Evolutionary conservation across 257 asterid genomes (phyloP).

Genomic region (Solanum appendiculatum): DNA sequence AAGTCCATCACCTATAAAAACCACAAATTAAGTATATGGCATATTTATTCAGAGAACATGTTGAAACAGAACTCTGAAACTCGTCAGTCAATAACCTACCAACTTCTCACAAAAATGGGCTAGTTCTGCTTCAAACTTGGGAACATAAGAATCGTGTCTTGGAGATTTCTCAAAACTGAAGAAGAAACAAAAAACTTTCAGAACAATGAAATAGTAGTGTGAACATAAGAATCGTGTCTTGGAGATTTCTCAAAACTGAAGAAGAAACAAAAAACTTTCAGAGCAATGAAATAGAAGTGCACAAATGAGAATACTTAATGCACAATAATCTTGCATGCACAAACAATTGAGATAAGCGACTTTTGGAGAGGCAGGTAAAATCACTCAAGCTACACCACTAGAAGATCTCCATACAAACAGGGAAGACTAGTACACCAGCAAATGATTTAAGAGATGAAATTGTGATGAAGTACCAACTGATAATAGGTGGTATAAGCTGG

Average conservation of each 20-base stretch:
- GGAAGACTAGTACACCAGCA: neutral
- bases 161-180: slow-evolving; percentile 88
- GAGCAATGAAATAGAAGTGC: neutral
- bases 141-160: slow-evolving; percentile 69
- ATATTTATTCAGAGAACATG: neutral
- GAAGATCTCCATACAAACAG: neutral
- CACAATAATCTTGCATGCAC: neutral
- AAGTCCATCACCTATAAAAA: slow-evolving; percentile 71
- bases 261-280: slow-evolving; percentile 7
- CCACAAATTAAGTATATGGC: neutral
- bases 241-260: slow-evolving; percentile 88
- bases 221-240: slow-evolving; percentile 69
- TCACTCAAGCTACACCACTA: neutral
- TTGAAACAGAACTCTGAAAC: neutral
- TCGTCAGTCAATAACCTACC: slow-evolving; percentile 37
- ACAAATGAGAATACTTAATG: neutral
- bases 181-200: slow-evolving; percentile 7
- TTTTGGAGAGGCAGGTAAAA: neutral
- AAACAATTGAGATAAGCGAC: neutral
- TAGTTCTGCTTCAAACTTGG: slow-evolving; percentile 90
- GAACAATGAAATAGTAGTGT: neutral
- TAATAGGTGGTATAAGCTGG: neutral
- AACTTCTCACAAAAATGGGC: slow-evolving; percentile 89
- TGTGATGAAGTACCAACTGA: neutral
- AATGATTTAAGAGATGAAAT: neutral